These are phyloP conservation scores for Oxytropis ochrocephala DNA, from an alignment of 306 rosid genomes.

Conservation along the genomic window DNA sequence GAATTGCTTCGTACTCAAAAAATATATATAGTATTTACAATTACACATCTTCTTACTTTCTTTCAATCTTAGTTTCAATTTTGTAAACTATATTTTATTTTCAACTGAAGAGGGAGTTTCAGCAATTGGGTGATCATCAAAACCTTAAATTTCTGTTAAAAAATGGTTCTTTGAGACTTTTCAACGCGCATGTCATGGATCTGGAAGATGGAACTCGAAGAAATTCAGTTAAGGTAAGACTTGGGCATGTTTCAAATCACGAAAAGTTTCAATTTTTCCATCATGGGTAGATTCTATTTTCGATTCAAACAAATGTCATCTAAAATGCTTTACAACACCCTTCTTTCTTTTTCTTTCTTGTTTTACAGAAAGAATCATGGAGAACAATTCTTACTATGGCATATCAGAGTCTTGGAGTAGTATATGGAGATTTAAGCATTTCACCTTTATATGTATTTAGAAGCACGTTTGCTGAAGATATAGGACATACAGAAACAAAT, in stretches of 20 bases:
- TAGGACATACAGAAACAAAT: slow-evolving; percentile 46
- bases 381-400: slow-evolving; percentile 69
- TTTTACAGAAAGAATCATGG: slow-evolving; percentile 74
- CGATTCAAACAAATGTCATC: not conserved
- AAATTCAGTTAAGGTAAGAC: slow-evolving; percentile 54
- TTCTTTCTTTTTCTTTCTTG: not conserved
- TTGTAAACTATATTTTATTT: not conserved
- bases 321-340: slow-evolving; percentile 7
- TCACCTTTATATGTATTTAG: slow-evolving; percentile 82
- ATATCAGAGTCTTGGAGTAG: slow-evolving; percentile 93
- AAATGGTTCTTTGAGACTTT: slow-evolving; percentile 35
- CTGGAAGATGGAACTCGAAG: slow-evolving; percentile 48
- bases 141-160: slow-evolving; percentile 1
- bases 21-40: not conserved
- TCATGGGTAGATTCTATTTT: not conserved
- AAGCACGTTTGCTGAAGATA: slow-evolving; percentile 75
- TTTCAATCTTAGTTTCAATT: not conserved
- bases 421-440: slow-evolving; percentile 92
- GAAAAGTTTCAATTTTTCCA: slow-evolving; percentile 13
- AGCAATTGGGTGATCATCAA: slow-evolving; percentile 20
- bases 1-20: not conserved
- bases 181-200: slow-evolving; percentile 59
- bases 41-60: not conserved
- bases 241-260: not conserved
- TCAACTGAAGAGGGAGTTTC: slow-evolving; percentile 1